Evolutionary conservation across 2,329 filamentous ascomycete species (phyloP).

Genomic region (Ilyonectria mors-panacis): DNA sequence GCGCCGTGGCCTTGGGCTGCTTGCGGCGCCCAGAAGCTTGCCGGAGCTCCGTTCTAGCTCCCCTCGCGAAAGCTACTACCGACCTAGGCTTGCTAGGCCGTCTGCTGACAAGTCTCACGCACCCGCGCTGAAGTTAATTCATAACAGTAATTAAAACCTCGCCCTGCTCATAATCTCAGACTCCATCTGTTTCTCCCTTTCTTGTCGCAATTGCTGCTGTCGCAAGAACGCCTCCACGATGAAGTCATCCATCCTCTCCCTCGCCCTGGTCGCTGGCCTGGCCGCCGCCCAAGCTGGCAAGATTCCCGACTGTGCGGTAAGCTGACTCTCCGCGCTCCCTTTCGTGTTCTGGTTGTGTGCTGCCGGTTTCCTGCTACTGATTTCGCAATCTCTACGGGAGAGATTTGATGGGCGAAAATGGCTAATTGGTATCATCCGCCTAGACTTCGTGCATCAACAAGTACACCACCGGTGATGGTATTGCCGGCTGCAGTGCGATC

Average conservation of each 20-base stretch:
- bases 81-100: not conserved
- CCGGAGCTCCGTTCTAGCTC: conserved; percentile 1
- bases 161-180: not conserved
- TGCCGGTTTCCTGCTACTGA: not conserved
- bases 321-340: conserved; percentile 36
- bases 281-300: conserved; percentile 52
- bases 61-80: too few relatives aligned
- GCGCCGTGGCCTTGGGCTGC: too few relatives aligned
- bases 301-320: conserved; percentile 58
- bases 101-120: conserved; percentile 1
- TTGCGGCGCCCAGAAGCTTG: not conserved
- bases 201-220: not conserved
- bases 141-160: conserved; percentile 15
- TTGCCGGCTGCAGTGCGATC: conserved; percentile 56
- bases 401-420: not conserved
- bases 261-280: conserved; percentile 51
- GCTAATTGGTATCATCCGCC: conserved; percentile 22
- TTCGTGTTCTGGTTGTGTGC: not conserved
- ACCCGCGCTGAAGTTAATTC: conserved; percentile 9
- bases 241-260: conserved; percentile 52
- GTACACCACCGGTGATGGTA: conserved; percentile 51
- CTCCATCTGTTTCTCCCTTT: not conserved
- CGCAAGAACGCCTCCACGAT: conserved; percentile 47
- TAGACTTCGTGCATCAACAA: conserved; percentile 53
- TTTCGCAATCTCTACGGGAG: not conserved